Conservation (phyloP, 2,329 filamentous ascomycete genomes). For the Pseudogymnoascus pannorum region DNA sequence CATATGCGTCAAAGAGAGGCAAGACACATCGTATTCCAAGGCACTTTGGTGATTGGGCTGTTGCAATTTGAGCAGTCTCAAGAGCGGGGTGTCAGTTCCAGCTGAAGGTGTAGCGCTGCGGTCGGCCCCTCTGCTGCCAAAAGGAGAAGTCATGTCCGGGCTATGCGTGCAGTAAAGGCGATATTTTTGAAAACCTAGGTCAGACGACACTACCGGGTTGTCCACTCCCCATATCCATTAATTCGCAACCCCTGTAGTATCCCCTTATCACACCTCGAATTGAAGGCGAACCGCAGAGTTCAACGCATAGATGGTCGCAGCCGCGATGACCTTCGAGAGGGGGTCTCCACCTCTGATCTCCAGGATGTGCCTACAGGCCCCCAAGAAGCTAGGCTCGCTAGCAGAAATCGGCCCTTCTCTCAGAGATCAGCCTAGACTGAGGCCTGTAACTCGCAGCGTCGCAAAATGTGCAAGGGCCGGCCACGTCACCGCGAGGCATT, state of each 20-base stretch:
- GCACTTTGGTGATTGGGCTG: neutral
- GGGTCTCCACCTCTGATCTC: neutral
- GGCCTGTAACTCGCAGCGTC: neutral
- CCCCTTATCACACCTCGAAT: neutral
- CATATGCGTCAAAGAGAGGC: neutral
- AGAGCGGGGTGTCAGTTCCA: neutral
- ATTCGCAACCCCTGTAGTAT: neutral
- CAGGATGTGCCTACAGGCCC: slow-evolving; percentile 3
- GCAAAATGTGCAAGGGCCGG: neutral
- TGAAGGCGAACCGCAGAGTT: neutral
- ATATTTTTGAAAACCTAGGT: neutral
- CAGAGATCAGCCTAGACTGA: neutral
- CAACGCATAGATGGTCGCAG: neutral
- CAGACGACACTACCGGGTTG: slow-evolving; percentile 1
- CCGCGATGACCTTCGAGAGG: neutral
- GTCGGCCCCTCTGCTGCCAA: neutral
- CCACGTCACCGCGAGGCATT: slow-evolving; percentile 9
- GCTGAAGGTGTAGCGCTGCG: neutral
- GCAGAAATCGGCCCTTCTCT: slow-evolving; percentile 4
- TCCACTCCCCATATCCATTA: neutral
- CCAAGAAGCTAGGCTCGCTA: neutral
- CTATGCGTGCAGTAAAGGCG: neutral
- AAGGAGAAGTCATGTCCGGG: neutral
- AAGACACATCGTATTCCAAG: neutral
- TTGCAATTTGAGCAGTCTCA: neutral